A percentile compares a stretch with the other conserved stretches of the same genome.
Evolutionary conservation across 768 basidiomycete genomes (phyloP).

Genomic region (Mrakia frigida): DNA sequence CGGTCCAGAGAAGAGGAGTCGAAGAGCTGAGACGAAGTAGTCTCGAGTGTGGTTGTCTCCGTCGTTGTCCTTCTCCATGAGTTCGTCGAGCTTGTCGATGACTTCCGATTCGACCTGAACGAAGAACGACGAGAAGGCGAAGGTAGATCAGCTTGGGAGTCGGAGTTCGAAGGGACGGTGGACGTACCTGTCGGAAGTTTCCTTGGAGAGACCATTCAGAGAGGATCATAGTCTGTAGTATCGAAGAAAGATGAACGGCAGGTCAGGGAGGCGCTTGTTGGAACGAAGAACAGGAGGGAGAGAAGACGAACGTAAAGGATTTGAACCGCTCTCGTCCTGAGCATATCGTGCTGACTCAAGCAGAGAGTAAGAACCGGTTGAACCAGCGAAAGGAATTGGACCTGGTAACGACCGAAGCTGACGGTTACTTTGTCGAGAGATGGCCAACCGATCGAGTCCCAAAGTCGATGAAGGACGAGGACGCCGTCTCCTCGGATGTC

Average conservation of each 20-base stretch:
- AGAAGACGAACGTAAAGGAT: conserved; percentile 59
- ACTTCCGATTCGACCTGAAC: conserved; percentile 70
- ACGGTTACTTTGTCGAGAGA: conserved; percentile 52
- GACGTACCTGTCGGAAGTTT: conserved; percentile 66
- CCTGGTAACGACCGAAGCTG: conserved; percentile 74
- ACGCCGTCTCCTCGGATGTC: conserved; percentile 92
- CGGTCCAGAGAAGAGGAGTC: conserved; percentile 78
- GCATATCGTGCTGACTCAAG: conserved; percentile 87
- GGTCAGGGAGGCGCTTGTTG: background rate
- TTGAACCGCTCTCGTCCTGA: conserved; percentile 82
- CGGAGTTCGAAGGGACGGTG: background rate
- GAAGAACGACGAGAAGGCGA: background rate
- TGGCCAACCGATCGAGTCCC: conserved; percentile 67
- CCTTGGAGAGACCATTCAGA: conserved; percentile 79
- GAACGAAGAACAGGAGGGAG: background rate
- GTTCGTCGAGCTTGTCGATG: conserved; percentile 77
- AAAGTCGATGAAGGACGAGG: conserved; percentile 66
- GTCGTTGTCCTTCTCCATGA: conserved; percentile 91
- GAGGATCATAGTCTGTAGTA: conserved; percentile 70
- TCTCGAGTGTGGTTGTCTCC: conserved; percentile 81
- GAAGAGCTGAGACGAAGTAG: conserved; percentile 86
- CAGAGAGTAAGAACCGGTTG: conserved; percentile 87
- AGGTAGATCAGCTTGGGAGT: background rate
- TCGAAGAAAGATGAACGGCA: background rate
- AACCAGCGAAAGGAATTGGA: conserved; percentile 72